These are phyloP conservation scores for Dipodascopsis uninucleata DNA, from an alignment of 805 yeast species.

Conservation along the genomic window DNA sequence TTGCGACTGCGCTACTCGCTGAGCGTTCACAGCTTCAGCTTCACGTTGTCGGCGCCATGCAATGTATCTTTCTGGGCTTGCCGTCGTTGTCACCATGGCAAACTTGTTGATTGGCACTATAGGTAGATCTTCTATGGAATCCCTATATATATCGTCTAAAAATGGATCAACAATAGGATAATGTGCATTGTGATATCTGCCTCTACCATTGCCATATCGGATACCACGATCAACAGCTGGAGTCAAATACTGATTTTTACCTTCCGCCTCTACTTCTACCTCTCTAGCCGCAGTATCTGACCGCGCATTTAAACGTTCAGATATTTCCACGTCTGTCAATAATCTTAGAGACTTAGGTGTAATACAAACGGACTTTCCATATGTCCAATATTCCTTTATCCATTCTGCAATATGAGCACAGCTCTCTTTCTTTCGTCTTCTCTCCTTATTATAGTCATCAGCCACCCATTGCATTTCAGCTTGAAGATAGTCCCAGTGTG, in stretches of 20 bases:
- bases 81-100: slow-evolving; percentile 14
- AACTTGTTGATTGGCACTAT: slow-evolving; percentile 30
- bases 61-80: slow-evolving; percentile 4
- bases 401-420: slow-evolving; percentile 70
- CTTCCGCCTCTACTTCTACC: slow-evolving; percentile 29
- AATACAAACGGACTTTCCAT: slow-evolving; percentile 56
- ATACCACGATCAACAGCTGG: neutral
- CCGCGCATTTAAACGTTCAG: neutral
- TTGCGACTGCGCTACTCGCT: neutral
- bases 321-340: slow-evolving; percentile 27
- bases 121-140: slow-evolving; percentile 38
- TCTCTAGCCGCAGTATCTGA: slow-evolving; percentile 22
- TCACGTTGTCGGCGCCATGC: slow-evolving; percentile 2
- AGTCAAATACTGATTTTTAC: neutral
- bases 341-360: slow-evolving; percentile 46
- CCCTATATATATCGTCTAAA: slow-evolving; percentile 27
- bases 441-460: slow-evolving; percentile 65
- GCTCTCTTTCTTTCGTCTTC: slow-evolving; percentile 65
- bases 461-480: slow-evolving; percentile 85
- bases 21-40: neutral
- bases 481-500: slow-evolving; percentile 70
- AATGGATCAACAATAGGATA: slow-evolving; percentile 16
- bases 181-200: slow-evolving; percentile 4
- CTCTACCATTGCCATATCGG: too few species aligned
- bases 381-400: slow-evolving; percentile 70